Evolutionary conservation across 352 stramenopile genomes (phyloP), one percentile per base, ranked within the genome.

Genomic region (Saprolegnia parasitica): DNA sequence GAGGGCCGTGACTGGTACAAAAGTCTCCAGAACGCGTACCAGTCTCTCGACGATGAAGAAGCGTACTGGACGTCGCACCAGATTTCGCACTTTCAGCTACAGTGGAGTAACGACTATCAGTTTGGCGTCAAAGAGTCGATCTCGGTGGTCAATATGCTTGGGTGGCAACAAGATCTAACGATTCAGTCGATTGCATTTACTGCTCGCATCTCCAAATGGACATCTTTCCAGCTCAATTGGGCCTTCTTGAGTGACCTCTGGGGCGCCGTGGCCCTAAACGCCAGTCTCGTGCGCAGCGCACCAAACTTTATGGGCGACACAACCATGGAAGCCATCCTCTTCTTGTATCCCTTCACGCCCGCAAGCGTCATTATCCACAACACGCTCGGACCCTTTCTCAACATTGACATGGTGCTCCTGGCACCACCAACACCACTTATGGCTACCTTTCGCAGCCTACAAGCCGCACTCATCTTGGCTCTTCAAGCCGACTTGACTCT

Each of bases 311-410:
- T 60, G 24, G 52, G 52, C 20, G 52, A 60, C 9, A 4, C 4
- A 26, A 4, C 9, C 35, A 60, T 60, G 24, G 52, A 60, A 9
- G 10, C 11, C 3, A 3, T 60, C 20, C 35, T 42, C 52, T 11
- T 11, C 13, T 8, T 60, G 4, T 60, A 60, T 9, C 52, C 52
- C 1, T 60, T 60, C 52, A 60, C 52, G 13, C 24, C 52, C 11
- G 13, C 13, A 2, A 60, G 52, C 35, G 20, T 60, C 35, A 40
- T 60, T 60, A 60, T 60, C 20, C 52, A 60, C 35, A n/a, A 60
- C 20, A 15, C 11, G 13, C 42, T 49, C 42, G 42, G 42, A 8
- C 42, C 42, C 13, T 49, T 49, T n/a, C 42, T n/a, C 13, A n/a
- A 15, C 13, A 8, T 49, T 15, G 42, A 49, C 8, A 11, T 49